Evolutionary conservation across 2,329 filamentous ascomycete genomes (phyloP), one percentile per base, ranked within the genome.

Genomic region (Pleurostoma richardsiae): DNA sequence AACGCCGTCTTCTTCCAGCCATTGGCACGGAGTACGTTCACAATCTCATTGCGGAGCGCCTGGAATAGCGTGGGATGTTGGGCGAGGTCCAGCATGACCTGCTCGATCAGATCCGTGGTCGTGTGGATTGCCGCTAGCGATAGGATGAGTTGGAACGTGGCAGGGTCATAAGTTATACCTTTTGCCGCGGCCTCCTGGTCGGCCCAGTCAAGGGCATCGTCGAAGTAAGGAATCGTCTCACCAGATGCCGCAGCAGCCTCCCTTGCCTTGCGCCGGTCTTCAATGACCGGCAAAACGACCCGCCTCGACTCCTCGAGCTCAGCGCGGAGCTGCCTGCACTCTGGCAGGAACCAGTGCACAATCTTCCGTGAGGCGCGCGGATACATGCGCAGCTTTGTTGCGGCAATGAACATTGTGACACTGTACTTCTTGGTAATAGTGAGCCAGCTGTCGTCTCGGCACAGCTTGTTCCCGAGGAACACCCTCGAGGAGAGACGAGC

Each of bases 401-500:
- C 53, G 40, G 63, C 57, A 43, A 56, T 42, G 56, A 74, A 64
- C 39, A 58, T 56, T 49, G 71, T 60, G n/a, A 67, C 47, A 6
- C 70, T 69, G 52, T 72, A 74, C 29, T 63, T 58, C 57, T 71
- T 60, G 40, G 68, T 57, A 44, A 74, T 66, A 1, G 67, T 56
- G 19, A 77, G 63, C 74, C 74, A 79, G 33, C 65, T 59, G 30
- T 67, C 55, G 52, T 77, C 65, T 5, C 70, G 70, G 56, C 71
- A 74, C 10, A 76, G 54, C 4, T 63, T 58, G 4, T 58, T 52
- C 4, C 75, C 74, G 3, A 77, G 57, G 49, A 78, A 77, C 3
- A 77, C 66, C 4, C 72, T 64, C 2, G 75, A 72, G 0, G 75
- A 76, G 8, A 79, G 52, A 6, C 73, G 71, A 11, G 73, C 71